Evolutionary conservation across 2,329 filamentous ascomycete genomes (phyloP), one percentile per base, ranked within the genome.

Genomic region (Pyrenophora teres): DNA sequence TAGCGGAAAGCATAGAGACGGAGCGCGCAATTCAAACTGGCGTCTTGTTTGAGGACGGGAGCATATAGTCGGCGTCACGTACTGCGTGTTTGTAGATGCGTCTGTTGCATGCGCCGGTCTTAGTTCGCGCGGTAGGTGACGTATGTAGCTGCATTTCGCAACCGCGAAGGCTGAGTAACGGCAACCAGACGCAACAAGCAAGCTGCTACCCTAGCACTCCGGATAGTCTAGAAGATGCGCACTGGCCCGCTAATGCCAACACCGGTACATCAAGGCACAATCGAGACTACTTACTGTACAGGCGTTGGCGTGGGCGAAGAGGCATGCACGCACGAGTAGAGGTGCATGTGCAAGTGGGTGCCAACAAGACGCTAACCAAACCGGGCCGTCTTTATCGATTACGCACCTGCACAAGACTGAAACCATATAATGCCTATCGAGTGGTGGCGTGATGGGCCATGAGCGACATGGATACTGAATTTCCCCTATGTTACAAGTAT

Each of bases 11-110:
- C 44, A 50, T 53, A 33, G 42, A 39, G 37, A 30, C 21, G 16
- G 53, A 27, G 48, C 51, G 44, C 40, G 31, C 40, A 44, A 35
- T 40, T 23, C 41, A 52, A 40, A 52, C 46, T 43, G 48, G 12
- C 43, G 46, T 47, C 25, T 83, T 72, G 77, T 76, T 68, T 78
- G 76, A 73, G 80, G 80, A 36, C 38, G 37, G 13, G 39, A 46
- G 49, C 37, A 39, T 23, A 48, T 47, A 46, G 52, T 40, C 48
- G 49, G 45, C 54, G 50, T 46, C 46, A 38, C 42, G 54, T 33
- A 42, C 33, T 38, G 39, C 54, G 52, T 56, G 57, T 61, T 57
- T 59, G 62, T 39, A 57, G 52, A 54, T 59, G 50, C 50, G 57
- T 55, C 42, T 57, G 61, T 57, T 46, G 57, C 52, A 56, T 56